Evolutionary conservation across 2,329 filamentous ascomycete genomes (phyloP).

Genomic region (Penicillium occitanis): DNA sequence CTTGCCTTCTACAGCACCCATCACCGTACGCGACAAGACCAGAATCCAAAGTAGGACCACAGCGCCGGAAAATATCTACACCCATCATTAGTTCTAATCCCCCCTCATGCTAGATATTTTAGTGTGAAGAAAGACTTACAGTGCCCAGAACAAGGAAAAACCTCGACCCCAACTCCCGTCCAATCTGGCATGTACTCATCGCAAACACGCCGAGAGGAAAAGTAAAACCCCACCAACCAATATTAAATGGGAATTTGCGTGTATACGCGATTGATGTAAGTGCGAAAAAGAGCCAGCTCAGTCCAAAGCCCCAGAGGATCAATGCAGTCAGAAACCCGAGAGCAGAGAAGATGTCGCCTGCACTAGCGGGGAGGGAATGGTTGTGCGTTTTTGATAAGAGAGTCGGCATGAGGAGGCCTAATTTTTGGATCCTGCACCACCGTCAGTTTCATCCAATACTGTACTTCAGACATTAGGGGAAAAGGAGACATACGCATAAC

Average conservation of each 20-base stretch:
- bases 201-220: slow-evolving; percentile 61
- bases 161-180: slow-evolving; percentile 52
- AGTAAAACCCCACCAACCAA: slow-evolving; percentile 63
- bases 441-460: neutral
- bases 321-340: slow-evolving; percentile 39
- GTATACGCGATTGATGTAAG: slow-evolving; percentile 35
- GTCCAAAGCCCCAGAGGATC: slow-evolving; percentile 42
- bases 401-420: slow-evolving; percentile 48
- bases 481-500: slow-evolving; percentile 49
- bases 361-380: slow-evolving; percentile 28
- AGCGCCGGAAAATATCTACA: slow-evolving; percentile 45
- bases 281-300: slow-evolving; percentile 45
- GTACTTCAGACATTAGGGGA: neutral
- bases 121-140: slow-evolving; percentile 13
- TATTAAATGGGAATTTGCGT: slow-evolving; percentile 57
- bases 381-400: slow-evolving; percentile 35
- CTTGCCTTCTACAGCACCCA: slow-evolving; percentile 49
- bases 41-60: slow-evolving; percentile 59
- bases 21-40: slow-evolving; percentile 52
- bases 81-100: neutral
- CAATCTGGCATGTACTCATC: slow-evolving; percentile 44
- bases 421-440: slow-evolving; percentile 45
- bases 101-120: too few species aligned
- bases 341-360: slow-evolving; percentile 36
- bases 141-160: slow-evolving; percentile 61